Conservation (phyloP, 139 green algal genomes). For the Tetraselmis chui region DNA sequence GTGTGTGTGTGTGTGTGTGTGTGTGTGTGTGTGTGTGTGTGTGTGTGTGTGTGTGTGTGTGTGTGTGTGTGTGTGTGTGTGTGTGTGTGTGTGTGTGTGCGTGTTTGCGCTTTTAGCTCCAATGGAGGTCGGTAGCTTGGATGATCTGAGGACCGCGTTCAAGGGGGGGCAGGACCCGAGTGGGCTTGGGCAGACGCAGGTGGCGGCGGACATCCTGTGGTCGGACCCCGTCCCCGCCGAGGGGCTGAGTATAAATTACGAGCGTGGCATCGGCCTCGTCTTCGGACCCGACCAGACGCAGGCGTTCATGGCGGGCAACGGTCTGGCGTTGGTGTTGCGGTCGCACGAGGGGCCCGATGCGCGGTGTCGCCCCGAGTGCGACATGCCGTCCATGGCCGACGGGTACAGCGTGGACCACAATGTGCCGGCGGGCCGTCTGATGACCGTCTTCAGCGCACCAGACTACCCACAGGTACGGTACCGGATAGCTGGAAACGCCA, state of each 20-base stretch:
- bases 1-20: too few relatives aligned
- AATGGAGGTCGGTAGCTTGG: conserved; percentile 50
- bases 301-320: conserved; percentile 50
- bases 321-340: conserved; percentile 57
- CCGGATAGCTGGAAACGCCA: too few relatives aligned
- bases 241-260: conserved; percentile 66
- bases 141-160: conserved; percentile 52
- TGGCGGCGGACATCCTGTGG: conserved; percentile 91
- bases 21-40: too few relatives aligned
- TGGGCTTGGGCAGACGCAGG: conserved; percentile 27
- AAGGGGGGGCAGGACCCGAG: conserved; percentile 79
- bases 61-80: too few relatives aligned
- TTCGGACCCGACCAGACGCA: conserved; percentile 79
- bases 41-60: too few relatives aligned
- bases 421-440: conserved; percentile 52
- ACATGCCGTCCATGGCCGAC: conserved; percentile 53
- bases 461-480: conserved; percentile 89
- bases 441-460: conserved; percentile 85
- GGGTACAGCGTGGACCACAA: conserved; percentile 84
- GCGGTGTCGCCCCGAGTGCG: conserved; percentile 46
- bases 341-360: conserved; percentile 92
- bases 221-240: conserved; percentile 64
- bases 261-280: conserved; percentile 75
- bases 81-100: too few relatives aligned
- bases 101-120: too few relatives aligned